Evolutionary conservation across 768 basidiomycete genomes (phyloP).

Genomic region (Panaeolus papilionaceus): DNA sequence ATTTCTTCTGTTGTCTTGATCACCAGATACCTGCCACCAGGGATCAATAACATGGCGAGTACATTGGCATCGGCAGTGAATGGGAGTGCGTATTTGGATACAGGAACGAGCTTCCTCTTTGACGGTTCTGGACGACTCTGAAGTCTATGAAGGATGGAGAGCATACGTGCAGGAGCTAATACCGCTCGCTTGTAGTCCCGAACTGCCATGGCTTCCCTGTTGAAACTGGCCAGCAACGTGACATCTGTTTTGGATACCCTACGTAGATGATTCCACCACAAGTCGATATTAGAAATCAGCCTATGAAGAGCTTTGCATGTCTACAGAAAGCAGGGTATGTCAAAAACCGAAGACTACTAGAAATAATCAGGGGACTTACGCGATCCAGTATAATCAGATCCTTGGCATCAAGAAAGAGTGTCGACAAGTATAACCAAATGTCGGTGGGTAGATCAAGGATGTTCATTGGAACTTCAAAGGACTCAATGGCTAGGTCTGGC

Average conservation of each 20-base stretch:
- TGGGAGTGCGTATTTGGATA: not conserved
- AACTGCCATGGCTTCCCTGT: not conserved
- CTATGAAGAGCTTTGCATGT: not conserved
- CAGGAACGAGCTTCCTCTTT: not conserved
- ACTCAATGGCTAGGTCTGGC: not conserved
- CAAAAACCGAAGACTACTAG: not conserved
- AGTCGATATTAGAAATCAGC: not conserved
- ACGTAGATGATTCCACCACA: not conserved
- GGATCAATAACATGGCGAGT: constrained; percentile 1
- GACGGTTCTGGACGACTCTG: not conserved
- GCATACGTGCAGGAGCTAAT: not conserved
- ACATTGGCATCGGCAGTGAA: not conserved
- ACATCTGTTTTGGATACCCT: not conserved
- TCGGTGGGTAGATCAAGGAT: constrained; percentile 1
- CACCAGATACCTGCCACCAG: not conserved
- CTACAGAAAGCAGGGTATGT: not conserved
- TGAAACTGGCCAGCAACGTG: not conserved
- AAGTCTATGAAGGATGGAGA: not conserved
- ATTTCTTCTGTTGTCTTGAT: constrained; percentile 3
- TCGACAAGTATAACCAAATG: not conserved
- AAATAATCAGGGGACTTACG: not conserved
- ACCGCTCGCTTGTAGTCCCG: constrained; percentile 1
- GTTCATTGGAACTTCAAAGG: not conserved
- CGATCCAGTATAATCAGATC: not conserved
- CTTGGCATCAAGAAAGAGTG: not conserved